A percentile compares a stretch with the other conserved stretches of the same genome.
These are phyloP conservation scores for Cinnamomum micranthum DNA, from an alignment of 164 flowering plant species.

Conservation along the genomic window DNA sequence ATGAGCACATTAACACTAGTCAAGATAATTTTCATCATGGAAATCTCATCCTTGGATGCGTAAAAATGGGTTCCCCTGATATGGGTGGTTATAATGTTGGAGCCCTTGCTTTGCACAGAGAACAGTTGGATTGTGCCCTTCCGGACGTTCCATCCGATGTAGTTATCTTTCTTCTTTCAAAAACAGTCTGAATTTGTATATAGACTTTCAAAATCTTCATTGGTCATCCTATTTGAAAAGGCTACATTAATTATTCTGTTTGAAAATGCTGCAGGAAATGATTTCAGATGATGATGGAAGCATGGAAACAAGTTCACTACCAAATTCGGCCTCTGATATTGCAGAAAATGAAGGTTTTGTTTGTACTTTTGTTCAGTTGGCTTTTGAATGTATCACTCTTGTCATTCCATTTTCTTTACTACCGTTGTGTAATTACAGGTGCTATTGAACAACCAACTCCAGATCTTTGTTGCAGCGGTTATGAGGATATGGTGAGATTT, in stretches of 20 bases:
- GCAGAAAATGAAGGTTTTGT: slow-evolving; percentile 35
- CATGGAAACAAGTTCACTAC: slow-evolving; percentile 19
- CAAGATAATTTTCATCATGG: slow-evolving; percentile 13
- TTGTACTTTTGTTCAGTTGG: neutral
- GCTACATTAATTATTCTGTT: neutral
- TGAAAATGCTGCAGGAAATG: slow-evolving; percentile 29
- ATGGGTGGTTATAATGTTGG: slow-evolving; percentile 13
- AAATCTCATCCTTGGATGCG: slow-evolving; percentile 11
- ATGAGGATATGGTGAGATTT: slow-evolving; percentile 7
- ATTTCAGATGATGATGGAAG: slow-evolving; percentile 31
- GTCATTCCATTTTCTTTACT: neutral
- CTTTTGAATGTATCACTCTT: neutral
- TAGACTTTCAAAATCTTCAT: neutral
- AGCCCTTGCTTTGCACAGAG: slow-evolving; percentile 9
- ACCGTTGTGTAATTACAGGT: slow-evolving; percentile 6
- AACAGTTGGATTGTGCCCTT: slow-evolving; percentile 6
- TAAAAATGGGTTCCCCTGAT: slow-evolving; percentile 10
- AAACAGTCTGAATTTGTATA: neutral
- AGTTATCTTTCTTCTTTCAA: slow-evolving; percentile 6
- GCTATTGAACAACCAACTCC: slow-evolving; percentile 5
- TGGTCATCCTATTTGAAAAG: no score
- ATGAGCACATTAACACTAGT: slow-evolving; percentile 5
- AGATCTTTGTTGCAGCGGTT: slow-evolving; percentile 7
- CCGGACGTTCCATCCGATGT: slow-evolving; percentile 31
- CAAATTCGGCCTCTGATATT: slow-evolving; percentile 29